Evolutionary conservation across 148 eudicot genomes (phyloP), one percentile per base, ranked within the genome.

Genomic region (Diospyros kaki): DNA sequence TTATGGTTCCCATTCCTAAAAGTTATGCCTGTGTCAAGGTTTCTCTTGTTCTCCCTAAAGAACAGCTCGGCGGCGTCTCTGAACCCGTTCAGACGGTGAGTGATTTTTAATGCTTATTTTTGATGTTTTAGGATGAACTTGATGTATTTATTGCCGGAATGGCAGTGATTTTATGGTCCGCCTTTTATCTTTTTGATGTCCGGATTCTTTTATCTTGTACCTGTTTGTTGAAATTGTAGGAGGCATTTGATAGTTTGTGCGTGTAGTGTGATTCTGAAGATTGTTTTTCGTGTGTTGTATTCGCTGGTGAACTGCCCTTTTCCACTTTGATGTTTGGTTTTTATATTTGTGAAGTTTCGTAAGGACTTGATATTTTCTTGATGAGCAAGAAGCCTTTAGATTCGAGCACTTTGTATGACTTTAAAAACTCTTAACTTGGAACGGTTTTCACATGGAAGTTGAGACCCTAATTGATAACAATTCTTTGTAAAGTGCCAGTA

Each of bases 61-160:
- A 71, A 64, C 52, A 70, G 75, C 65, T 64, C 65, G 14, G 38
- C 58, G 3, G 68, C 14, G 2, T 5, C 68, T 61, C n/a, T 54
- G 10, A 77, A 43, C 71, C 44, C 56, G 17, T 59, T 77, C 3
- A 61, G n/a, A 11, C 42, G 80, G 80, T 77, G 58, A 71, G 73
- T 39, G 51, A 4, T 38, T 1, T 69, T 28, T 28, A 10, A 3
- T 66, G 14, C n/a, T 15, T 66, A 28, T 43, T 43, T 9, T 39
- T 66, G 15, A n/a, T 66, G 69, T 66, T 39, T 46, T 64, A 18
- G 51, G 44, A 65, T 42, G 5, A 42, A 13, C 14, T 62, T 13
- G 68, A 61, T 61, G 64, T 38, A 2, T 18, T 61, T 38, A 3
- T 62, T 13, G 5, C 8, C 48, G 4, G 6, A 43, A 10, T 7